These are phyloP conservation scores for Trichosporon ovoides DNA, from an alignment of 1,284 basidiomycete genomes.

Conservation along the genomic window DNA sequence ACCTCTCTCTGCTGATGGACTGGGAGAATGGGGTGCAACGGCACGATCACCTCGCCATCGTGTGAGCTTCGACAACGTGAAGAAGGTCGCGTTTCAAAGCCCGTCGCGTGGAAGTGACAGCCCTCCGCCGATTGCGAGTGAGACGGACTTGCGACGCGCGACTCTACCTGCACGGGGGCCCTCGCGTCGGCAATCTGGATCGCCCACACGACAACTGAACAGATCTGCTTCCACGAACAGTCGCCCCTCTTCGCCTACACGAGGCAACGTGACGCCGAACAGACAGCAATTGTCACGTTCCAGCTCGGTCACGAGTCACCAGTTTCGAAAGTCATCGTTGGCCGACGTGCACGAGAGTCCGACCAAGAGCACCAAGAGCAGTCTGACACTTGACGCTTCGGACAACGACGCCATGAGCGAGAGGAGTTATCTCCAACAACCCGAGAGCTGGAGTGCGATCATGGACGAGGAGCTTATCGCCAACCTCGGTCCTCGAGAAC, in stretches of 20 bases:
- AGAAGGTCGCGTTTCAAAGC: conserved; percentile 20
- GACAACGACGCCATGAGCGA: conserved; percentile 9
- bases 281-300: conserved; percentile 8
- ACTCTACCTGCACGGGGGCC: conserved; percentile 1
- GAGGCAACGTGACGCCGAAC: background rate
- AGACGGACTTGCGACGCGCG: conserved; percentile 14
- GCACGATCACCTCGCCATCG: conserved; percentile 7
- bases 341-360: background rate
- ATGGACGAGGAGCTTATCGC: conserved; percentile 91
- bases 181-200: background rate
- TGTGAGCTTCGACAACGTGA: conserved; percentile 18
- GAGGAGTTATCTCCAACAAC: conserved; percentile 52
- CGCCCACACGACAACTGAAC: conserved; percentile 3
- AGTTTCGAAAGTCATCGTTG: conserved; percentile 4
- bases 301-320: conserved; percentile 5
- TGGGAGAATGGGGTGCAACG: conserved; percentile 6
- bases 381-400: background rate
- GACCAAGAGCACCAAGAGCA: background rate
- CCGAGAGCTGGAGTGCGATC: conserved; percentile 89
- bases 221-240: background rate
- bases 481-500: conserved; percentile 85
- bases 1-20: background rate
- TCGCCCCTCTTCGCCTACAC: background rate
- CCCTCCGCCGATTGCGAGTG: conserved; percentile 6
- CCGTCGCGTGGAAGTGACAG: conserved; percentile 4